Conservation (phyloP, 176 grass and related monocot species). For the Leersia perrieri region DNA sequence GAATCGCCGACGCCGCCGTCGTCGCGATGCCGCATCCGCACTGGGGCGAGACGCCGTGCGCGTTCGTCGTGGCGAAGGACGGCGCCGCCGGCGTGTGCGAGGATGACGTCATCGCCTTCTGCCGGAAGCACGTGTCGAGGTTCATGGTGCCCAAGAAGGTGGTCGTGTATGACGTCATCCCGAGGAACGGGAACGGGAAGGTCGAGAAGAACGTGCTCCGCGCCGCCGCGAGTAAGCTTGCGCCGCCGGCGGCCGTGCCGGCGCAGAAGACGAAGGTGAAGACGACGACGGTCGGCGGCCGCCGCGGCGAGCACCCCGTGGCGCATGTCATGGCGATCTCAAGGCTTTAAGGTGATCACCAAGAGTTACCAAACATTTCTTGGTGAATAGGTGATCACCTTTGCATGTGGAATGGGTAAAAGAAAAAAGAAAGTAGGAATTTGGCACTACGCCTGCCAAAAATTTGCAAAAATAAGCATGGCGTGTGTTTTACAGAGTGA, state of each 20-base stretch:
- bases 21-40: constrained; percentile 62
- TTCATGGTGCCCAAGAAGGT: constrained; percentile 82
- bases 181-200: constrained; percentile 59
- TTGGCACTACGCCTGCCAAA: constrained; percentile 24
- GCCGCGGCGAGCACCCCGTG: constrained; percentile 34
- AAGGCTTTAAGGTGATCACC: constrained; percentile 42
- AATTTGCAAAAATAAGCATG: constrained; percentile 34
- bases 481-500: not conserved
- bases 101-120: constrained; percentile 48
- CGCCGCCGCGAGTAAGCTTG: constrained; percentile 21
- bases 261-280: constrained; percentile 41
- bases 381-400: not conserved
- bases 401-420: not conserved
- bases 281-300: constrained; percentile 8
- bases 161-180: constrained; percentile 33
- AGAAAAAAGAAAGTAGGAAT: not conserved
- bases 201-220: constrained; percentile 63
- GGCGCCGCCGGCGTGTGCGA: constrained; percentile 12
- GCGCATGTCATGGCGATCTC: constrained; percentile 49
- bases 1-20: constrained; percentile 52
- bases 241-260: not conserved
- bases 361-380: not conserved
- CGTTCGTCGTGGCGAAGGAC: constrained; percentile 52
- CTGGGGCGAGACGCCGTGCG: constrained; percentile 64
- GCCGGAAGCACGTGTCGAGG: constrained; percentile 39